Evolutionary conservation across 768 basidiomycete genomes (phyloP), one percentile per base, ranked within the genome.

Genomic region (Leucosporidium yakuticum): DNA sequence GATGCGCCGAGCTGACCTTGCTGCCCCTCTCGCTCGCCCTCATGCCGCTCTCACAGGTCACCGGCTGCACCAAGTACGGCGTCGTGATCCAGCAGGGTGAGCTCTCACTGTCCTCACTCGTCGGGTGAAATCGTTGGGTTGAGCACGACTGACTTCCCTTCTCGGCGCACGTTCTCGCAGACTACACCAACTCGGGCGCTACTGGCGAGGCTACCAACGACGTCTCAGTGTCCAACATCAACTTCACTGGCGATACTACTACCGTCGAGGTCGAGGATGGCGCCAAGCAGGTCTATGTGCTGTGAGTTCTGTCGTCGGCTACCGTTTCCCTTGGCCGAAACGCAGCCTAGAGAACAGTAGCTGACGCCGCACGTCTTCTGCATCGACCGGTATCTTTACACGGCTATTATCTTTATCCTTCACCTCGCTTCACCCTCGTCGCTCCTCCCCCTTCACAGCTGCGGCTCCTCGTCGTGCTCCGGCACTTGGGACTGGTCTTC

Each of bases 151-250:
- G 14, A n/a, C 50, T 51, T 3, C 6, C 48, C 23, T 29, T 29
- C 25, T 54, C 7, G 12, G 25, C 25, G 17, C 6, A 29, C n/a
- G n/a, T n/a, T n/a, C n/a, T n/a, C n/a, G 29, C 53, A 54, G 86
- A 85, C 74, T 87, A 87, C 74, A 85, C 36, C 57, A 74, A 61
- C 65, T 64, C 27, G 36, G 59, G 29, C 62, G 67, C 32, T 71
- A 85, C 21, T 83, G 83, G 23, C 83, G 79, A 0, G 84, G 29
- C 87, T 5, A 85, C 85, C 36, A 83, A 76, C 21, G 85, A 85
- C 5, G 83, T 85, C 19, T 77, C 69, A n/a, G 77, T 87, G 70
- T 85, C 82, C 83, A 80, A 79, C 68, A 77, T 87, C 71, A 83
- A 79, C 73, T 86, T 87, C 74, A 73, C 77, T 55, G 75, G 74